Evolutionary conservation across 495 filamentous ascomycete genomes (phyloP).

Genomic region (Aspergillus saccharolyticus): DNA sequence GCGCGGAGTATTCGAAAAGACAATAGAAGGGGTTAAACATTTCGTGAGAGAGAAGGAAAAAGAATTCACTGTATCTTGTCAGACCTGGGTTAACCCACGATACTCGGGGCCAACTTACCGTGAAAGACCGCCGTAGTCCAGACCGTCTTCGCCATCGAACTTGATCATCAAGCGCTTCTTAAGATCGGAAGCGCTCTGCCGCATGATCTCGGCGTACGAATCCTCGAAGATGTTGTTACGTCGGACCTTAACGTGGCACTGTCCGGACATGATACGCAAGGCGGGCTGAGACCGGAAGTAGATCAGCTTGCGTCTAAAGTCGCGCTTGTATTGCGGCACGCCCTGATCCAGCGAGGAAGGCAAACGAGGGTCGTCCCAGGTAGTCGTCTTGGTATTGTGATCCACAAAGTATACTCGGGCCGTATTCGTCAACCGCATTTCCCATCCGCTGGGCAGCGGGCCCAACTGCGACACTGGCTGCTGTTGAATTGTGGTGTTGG

Average conservation of each 20-base stretch:
- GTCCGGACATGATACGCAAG: constrained; percentile 87
- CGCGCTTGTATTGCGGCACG: constrained; percentile 98
- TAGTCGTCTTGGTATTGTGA: constrained; percentile 99
- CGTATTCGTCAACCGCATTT: constrained; percentile 98
- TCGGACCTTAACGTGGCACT: constrained; percentile 97
- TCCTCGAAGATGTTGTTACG: constrained; percentile 97
- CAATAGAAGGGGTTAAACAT: constrained; percentile 99
- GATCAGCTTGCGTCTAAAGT: constrained; percentile 95
- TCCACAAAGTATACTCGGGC: constrained; percentile 98
- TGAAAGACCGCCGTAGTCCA: constrained; percentile 97
- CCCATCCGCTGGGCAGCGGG: constrained; percentile 96
- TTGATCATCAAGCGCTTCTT: constrained; percentile 99
- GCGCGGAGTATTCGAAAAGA: constrained; percentile 98
- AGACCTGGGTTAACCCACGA: constrained; percentile 11
- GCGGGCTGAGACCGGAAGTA: constrained; percentile 99
- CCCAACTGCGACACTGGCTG: constrained; percentile 97
- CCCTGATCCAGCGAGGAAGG: constrained; percentile 97
- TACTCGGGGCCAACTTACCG: constrained; percentile 42
- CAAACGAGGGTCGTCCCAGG: constrained; percentile 96
- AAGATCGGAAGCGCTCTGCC: constrained; percentile 89
- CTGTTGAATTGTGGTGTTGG: constrained; percentile 83
- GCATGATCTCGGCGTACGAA: constrained; percentile 96
- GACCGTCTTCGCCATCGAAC: constrained; percentile 95
- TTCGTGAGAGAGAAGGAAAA: constrained; percentile 99
- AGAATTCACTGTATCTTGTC: constrained; percentile 76